phyloP scores from a whole-genome alignment of 225 moss, liverwort and hornwort species.

The Polytrichum formosum region DNA sequence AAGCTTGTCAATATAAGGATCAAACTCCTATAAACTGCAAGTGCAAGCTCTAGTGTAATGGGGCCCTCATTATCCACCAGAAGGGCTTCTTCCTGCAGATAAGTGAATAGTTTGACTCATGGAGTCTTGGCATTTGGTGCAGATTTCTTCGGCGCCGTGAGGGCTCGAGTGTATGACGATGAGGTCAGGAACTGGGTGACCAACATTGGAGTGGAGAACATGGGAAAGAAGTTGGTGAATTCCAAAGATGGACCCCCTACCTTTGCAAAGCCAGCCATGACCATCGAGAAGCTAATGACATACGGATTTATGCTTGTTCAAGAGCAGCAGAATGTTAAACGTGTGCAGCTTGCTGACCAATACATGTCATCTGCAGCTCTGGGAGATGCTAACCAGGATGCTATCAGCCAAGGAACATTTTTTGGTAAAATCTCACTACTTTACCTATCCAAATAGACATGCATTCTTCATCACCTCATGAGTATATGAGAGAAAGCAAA shows the following conservation, averaged over 20 bases:
- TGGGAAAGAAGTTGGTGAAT: slow-evolving; percentile 77
- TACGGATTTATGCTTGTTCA: slow-evolving; percentile 78
- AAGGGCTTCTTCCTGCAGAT: no score
- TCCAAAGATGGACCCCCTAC: slow-evolving; percentile 56
- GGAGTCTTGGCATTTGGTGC: slow-evolving; percentile 7
- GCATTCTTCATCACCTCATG: no score
- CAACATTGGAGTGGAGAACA: slow-evolving; percentile 61
- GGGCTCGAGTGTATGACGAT: slow-evolving; percentile 95
- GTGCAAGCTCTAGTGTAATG: no score
- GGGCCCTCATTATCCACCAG: no score
- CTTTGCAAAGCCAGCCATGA: slow-evolving; percentile 75
- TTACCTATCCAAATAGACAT: no score
- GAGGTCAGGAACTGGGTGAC: slow-evolving; percentile 79
- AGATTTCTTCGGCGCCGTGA: slow-evolving; percentile 97
- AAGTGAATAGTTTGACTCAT: no score
- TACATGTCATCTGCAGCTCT: slow-evolving; percentile 48
- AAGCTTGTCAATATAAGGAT: no score
- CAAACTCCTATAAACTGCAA: no score
- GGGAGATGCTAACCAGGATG: slow-evolving; percentile 74
- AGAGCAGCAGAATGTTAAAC: slow-evolving; percentile 93
- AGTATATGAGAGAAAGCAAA: no score
- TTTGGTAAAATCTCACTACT: slow-evolving; percentile 37
- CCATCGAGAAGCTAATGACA: slow-evolving; percentile 43
- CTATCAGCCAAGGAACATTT: slow-evolving; percentile 52
- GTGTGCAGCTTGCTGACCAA: slow-evolving; percentile 85